A percentile compares a stretch with the other conserved stretches of the same genome.
Evolutionary conservation across 768 basidiomycete species (phyloP).

Genomic region (Podaxis mareebaensis): DNA sequence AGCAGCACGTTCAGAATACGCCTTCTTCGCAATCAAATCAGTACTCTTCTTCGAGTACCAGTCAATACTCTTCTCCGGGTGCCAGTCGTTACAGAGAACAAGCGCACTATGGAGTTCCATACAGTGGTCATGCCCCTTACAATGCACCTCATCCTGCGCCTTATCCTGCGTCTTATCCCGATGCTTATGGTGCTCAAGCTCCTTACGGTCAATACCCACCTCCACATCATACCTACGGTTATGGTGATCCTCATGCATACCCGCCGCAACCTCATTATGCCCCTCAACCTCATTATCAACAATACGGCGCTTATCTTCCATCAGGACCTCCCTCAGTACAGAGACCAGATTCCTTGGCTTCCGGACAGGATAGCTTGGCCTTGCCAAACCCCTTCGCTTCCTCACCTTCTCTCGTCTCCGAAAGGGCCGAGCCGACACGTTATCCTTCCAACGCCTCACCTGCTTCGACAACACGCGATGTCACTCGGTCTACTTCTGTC

Average conservation of each 20-base stretch:
- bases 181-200: background rate
- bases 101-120: background rate
- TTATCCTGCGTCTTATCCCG: background rate
- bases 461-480: background rate
- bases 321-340: background rate
- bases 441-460: background rate
- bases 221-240: background rate
- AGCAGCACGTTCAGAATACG: constrained; percentile 11
- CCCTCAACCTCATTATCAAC: constrained; percentile 7
- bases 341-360: background rate
- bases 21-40: background rate
- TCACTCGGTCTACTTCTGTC: background rate
- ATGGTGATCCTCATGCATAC: constrained; percentile 6
- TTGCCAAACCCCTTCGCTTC: constrained; percentile 8
- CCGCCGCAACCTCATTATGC: constrained; percentile 10
- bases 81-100: background rate
- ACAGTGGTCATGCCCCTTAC: background rate
- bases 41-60: background rate
- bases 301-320: background rate
- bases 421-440: background rate
- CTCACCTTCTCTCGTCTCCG: background rate
- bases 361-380: background rate
- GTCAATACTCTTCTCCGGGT: background rate
- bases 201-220: constrained; percentile 7
- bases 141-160: background rate